A percentile compares a stretch with the other conserved stretches of the same genome.
These are phyloP conservation scores for Thelonectria olida DNA, from an alignment of 2,329 filamentous ascomycete genomes.

Conservation along the genomic window DNA sequence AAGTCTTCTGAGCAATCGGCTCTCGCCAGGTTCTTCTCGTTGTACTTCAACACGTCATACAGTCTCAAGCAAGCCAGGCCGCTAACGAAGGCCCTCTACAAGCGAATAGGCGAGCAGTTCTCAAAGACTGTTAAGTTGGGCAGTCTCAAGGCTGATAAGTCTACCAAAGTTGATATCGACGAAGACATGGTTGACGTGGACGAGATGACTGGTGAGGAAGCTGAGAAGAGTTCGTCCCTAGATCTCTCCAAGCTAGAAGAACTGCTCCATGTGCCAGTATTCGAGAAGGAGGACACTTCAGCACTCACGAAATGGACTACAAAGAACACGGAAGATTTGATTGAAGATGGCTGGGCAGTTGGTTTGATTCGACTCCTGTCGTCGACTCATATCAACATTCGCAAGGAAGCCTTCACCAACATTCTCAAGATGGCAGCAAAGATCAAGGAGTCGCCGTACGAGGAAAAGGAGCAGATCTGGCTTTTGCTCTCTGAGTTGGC, in stretches of 20 bases:
- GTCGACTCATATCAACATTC: conserved; percentile 78
- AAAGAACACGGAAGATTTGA: conserved; percentile 80
- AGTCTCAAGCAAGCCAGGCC: conserved; percentile 56
- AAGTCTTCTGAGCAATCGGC: conserved; percentile 53
- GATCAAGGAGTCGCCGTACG: conserved; percentile 74
- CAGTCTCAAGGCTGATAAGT: conserved; percentile 30
- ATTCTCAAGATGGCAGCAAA: conserved; percentile 72
- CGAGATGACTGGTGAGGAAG: neutral
- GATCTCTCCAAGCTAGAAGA: conserved; percentile 58
- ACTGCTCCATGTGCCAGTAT: conserved; percentile 60
- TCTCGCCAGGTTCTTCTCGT: conserved; percentile 67
- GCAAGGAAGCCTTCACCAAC: conserved; percentile 78
- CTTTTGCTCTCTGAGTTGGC: conserved; percentile 81
- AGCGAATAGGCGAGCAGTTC: conserved; percentile 45
- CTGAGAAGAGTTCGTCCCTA: conserved; percentile 32
- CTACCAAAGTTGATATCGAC: conserved; percentile 20
- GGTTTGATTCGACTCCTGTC: conserved; percentile 79
- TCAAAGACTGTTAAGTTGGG: conserved; percentile 38
- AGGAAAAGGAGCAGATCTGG: conserved; percentile 81
- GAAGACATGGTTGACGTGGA: conserved; percentile 32
- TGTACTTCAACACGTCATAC: conserved; percentile 64
- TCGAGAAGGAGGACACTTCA: conserved; percentile 59
- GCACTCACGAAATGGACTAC: conserved; percentile 72
- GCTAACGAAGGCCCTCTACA: conserved; percentile 41
- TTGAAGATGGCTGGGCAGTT: conserved; percentile 79